Evolutionary conservation across 441 rosid genomes (phyloP).

Genomic region (Eutrema salsugineum): DNA sequence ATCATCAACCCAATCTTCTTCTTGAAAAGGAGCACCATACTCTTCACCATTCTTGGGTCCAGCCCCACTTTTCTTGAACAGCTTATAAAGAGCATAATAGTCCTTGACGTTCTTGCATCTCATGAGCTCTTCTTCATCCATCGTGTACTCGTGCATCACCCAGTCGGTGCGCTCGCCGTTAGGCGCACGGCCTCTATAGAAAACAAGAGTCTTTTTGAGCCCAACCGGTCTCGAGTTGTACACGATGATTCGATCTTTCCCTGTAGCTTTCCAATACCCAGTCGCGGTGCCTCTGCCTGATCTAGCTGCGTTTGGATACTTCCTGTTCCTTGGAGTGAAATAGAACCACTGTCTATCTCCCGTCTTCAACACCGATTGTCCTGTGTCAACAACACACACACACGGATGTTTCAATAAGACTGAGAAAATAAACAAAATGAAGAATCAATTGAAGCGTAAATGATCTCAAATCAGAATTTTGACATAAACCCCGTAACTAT

Average conservation of each 20-base stretch:
- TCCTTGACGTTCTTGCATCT: conserved; percentile 69
- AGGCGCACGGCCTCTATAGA: conserved; percentile 77
- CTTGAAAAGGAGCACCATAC: conserved; percentile 89
- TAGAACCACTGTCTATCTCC: conserved; percentile 88
- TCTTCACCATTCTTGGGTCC: conserved; percentile 93
- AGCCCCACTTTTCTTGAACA: conserved; percentile 77
- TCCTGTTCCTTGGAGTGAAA: conserved; percentile 74
- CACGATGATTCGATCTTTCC: conserved; percentile 59
- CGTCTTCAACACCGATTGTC: conserved; percentile 60
- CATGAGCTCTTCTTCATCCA: conserved; percentile 73
- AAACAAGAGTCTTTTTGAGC: conserved; percentile 77
- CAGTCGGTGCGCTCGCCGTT: conserved; percentile 74
- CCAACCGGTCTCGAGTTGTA: conserved; percentile 62
- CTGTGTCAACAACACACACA: conserved; percentile 24
- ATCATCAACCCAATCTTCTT: conserved; percentile 78
- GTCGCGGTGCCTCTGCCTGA: conserved; percentile 63
- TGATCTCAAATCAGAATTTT: background rate
- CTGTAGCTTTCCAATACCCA: conserved; percentile 89
- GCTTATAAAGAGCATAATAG: conserved; percentile 78
- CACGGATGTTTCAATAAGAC: no score
- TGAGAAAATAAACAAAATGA: no score
- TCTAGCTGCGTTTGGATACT: conserved; percentile 79
- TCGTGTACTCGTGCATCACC: conserved; percentile 90
- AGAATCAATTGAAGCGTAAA: background rate
- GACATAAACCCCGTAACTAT: background rate